These are phyloP conservation scores for Paramecium tetraurelia DNA, from an alignment of 73 alveolate genomes.

Conservation along the genomic window DNA sequence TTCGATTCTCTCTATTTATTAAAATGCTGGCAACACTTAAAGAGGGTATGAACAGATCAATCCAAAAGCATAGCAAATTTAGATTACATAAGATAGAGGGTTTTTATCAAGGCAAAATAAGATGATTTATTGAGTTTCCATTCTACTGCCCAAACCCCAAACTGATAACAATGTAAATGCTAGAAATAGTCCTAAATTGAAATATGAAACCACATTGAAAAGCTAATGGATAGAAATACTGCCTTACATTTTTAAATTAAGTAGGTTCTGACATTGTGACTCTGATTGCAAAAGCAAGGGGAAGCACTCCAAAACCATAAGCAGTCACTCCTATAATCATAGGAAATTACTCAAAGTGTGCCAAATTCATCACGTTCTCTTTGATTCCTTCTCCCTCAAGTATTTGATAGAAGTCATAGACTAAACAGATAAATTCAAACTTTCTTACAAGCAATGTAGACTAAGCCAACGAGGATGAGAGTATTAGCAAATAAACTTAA, in stretches of 20 bases:
- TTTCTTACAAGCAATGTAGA: background rate
- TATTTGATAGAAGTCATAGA: conserved; percentile 5
- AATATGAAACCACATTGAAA: background rate
- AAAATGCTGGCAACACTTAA: conserved; percentile 38
- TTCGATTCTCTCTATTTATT: conserved; percentile 36
- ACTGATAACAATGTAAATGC: background rate
- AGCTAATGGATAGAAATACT: background rate
- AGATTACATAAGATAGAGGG: background rate
- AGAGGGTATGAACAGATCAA: conserved; percentile 30
- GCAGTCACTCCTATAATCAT: conserved; percentile 26
- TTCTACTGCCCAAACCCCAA: conserved; percentile 18
- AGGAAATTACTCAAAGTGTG: conserved; percentile 11
- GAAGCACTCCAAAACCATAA: conserved; percentile 29
- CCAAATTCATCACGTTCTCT: background rate
- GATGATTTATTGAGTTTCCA: background rate
- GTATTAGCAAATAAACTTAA: conserved; percentile 48
- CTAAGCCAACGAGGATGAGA: background rate
- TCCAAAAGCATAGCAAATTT: conserved; percentile 11
- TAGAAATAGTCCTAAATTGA: background rate
- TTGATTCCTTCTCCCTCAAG: background rate
- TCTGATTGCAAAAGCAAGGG: conserved; percentile 51
- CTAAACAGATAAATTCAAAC: background rate
- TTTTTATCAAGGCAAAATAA: background rate
- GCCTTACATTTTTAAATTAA: background rate
- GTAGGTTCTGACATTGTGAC: background rate